Percentiles rank a stretch among this genome's conserved stretches.
Conservation (phyloP, 805 yeast genomes). For the Lachancea thermotolerans region DNA sequence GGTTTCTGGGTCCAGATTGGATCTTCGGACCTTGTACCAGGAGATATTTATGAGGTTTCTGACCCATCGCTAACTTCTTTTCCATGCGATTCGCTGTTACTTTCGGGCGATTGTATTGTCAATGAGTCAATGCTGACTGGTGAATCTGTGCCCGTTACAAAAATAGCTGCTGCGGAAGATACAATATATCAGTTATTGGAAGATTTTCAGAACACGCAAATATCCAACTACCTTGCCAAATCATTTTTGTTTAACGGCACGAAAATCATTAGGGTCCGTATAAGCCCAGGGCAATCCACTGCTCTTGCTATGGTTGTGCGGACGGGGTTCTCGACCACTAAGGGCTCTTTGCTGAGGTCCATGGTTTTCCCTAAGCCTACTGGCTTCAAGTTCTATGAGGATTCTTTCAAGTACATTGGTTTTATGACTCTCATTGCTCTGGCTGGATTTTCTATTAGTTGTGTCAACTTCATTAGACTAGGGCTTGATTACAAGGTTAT, state of each 20-base stretch:
- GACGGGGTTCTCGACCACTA: slow-evolving; percentile 92
- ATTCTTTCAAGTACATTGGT: slow-evolving; percentile 93
- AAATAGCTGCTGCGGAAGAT: slow-evolving; percentile 57
- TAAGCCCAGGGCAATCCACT: slow-evolving; percentile 42
- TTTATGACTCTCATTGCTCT: slow-evolving; percentile 84
- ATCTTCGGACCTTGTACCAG: slow-evolving; percentile 83
- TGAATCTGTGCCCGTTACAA: slow-evolving; percentile 94
- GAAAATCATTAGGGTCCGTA: slow-evolving; percentile 73
- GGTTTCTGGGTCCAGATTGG: slow-evolving; percentile 84
- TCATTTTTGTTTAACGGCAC: slow-evolving; percentile 87
- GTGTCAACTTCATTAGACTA: slow-evolving; percentile 70
- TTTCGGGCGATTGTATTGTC: slow-evolving; percentile 92
- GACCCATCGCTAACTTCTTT: slow-evolving; percentile 69
- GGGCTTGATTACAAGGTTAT: slow-evolving; percentile 66
- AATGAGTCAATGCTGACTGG: slow-evolving; percentile 98
- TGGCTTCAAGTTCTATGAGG: slow-evolving; percentile 88
- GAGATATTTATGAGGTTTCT: slow-evolving; percentile 87
- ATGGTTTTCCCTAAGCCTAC: slow-evolving; percentile 95
- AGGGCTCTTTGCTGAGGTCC: slow-evolving; percentile 87
- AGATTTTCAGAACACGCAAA: slow-evolving; percentile 49
- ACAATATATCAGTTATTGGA: slow-evolving; percentile 49
- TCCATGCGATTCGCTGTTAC: slow-evolving; percentile 84
- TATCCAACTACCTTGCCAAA: slow-evolving; percentile 59
- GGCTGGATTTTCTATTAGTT: slow-evolving; percentile 77
- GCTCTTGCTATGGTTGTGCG: slow-evolving; percentile 83